These are phyloP conservation scores for Aspergillus baeticus DNA, from an alignment of 495 filamentous ascomycete genomes.

Conservation along the genomic window DNA sequence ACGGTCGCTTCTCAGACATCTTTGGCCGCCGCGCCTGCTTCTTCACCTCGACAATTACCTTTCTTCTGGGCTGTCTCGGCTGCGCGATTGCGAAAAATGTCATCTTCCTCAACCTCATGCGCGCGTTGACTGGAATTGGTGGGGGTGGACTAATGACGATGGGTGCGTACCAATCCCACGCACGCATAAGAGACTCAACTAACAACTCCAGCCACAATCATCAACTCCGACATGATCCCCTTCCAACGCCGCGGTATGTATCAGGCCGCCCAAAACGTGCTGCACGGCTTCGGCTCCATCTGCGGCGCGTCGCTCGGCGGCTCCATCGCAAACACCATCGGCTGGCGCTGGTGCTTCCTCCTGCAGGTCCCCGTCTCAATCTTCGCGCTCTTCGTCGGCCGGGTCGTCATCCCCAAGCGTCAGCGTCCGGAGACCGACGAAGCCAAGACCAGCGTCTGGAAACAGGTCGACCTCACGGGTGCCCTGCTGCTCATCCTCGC, in stretches of 20 bases:
- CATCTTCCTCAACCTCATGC: constrained; percentile 70
- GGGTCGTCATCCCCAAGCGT: constrained; percentile 51
- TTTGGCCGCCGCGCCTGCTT: constrained; percentile 44
- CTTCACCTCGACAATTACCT: constrained; percentile 42
- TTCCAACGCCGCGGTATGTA: constrained; percentile 64
- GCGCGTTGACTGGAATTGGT: constrained; percentile 70
- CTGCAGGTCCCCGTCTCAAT: constrained; percentile 50
- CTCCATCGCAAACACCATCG: constrained; percentile 61
- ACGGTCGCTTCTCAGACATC: constrained; percentile 46
- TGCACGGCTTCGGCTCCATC: constrained; percentile 64
- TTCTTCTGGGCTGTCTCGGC: constrained; percentile 43
- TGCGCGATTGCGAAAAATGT: constrained; percentile 52
- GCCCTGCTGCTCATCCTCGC: constrained; percentile 55
- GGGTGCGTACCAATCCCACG: constrained; percentile 36
- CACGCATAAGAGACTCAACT: no score
- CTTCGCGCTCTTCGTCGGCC: constrained; percentile 52
- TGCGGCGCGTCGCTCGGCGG: constrained; percentile 67
- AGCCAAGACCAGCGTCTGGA: constrained; percentile 45
- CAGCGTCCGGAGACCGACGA: not conserved
- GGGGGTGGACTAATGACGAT: constrained; percentile 62
- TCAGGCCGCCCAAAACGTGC: constrained; percentile 60
- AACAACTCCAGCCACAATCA: constrained; percentile 50
- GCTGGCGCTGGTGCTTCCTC: constrained; percentile 62
- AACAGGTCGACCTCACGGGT: constrained; percentile 56
- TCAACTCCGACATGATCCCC: constrained; percentile 66